Percentiles rank a stretch among this genome's conserved stretches.
Evolutionary conservation across 208 protist species (phyloP).

Genomic region (Giardia duodenalis): DNA sequence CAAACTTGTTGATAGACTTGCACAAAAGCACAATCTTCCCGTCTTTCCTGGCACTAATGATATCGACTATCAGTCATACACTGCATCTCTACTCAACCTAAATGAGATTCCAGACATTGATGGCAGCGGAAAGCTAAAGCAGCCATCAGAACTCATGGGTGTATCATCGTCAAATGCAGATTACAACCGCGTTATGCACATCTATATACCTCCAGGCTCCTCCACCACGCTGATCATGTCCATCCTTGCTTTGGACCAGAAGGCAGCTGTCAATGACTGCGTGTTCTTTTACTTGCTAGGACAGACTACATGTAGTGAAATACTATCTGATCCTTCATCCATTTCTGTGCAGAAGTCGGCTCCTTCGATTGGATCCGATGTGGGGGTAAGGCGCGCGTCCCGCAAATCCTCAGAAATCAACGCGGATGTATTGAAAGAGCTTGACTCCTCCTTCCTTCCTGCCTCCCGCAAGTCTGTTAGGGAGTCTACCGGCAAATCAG

Average conservation of each 20-base stretch:
- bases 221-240: not conserved
- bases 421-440: not conserved
- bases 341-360: not conserved
- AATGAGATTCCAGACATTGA: not conserved
- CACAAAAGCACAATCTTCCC: not conserved
- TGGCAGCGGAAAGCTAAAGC: not conserved
- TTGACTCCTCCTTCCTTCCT: not conserved
- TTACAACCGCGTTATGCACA: not conserved
- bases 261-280: not conserved
- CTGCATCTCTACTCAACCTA: not conserved
- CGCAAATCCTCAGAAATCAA: not conserved
- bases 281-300: not conserved
- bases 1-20: not conserved
- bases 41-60: not conserved
- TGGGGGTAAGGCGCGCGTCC: too few species aligned
- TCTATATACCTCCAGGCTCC: not conserved
- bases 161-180: not conserved
- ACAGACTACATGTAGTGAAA: not conserved
- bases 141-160: not conserved
- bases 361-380: too few species aligned
- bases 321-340: not conserved
- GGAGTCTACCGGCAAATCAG: not conserved
- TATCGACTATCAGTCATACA: not conserved
- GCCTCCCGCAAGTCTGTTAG: too few species aligned
- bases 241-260: not conserved